Percentiles rank a stretch among this genome's conserved stretches.
Evolutionary conservation across 768 basidiomycete species (phyloP).

Genomic region (Trametes cingulata): DNA sequence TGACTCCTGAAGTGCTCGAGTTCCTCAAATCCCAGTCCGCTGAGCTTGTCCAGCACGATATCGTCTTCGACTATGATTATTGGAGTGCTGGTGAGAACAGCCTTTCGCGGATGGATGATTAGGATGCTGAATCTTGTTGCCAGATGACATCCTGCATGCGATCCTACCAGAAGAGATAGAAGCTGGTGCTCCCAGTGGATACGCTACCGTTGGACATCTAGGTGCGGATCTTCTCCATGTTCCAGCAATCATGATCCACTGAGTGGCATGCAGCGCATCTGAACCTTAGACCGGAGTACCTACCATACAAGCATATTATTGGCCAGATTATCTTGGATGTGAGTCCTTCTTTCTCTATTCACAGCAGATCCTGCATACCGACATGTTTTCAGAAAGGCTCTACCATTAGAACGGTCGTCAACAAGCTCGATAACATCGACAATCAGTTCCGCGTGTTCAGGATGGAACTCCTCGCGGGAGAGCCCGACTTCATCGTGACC

Average conservation of each 20-base stretch:
- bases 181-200: conserved; percentile 82
- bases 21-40: conserved; percentile 58
- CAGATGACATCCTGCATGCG: conserved; percentile 83
- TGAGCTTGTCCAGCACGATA: conserved; percentile 55
- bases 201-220: conserved; percentile 88
- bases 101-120: neutral
- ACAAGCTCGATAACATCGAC: conserved; percentile 88
- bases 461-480: conserved; percentile 96
- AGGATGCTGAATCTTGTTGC: neutral
- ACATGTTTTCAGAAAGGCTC: conserved; percentile 73
- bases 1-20: conserved; percentile 54
- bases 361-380: neutral
- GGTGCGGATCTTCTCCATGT: conserved; percentile 48
- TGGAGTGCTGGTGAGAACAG: conserved; percentile 76
- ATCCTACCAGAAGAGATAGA: conserved; percentile 79
- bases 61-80: conserved; percentile 80
- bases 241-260: neutral
- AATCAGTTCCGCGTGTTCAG: conserved; percentile 88
- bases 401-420: conserved; percentile 83
- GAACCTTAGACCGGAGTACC: conserved; percentile 86
- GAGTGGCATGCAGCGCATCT: conserved; percentile 66
- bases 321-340: conserved; percentile 93
- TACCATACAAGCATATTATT: conserved; percentile 89
- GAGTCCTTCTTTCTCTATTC: conserved; percentile 30
- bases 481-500: conserved; percentile 81